Percentiles rank a stretch among this genome's conserved stretches.
phyloP scores from a whole-genome alignment of 1,139 yeast genomes.

The Blastobotrys illinoisensis region DNA sequence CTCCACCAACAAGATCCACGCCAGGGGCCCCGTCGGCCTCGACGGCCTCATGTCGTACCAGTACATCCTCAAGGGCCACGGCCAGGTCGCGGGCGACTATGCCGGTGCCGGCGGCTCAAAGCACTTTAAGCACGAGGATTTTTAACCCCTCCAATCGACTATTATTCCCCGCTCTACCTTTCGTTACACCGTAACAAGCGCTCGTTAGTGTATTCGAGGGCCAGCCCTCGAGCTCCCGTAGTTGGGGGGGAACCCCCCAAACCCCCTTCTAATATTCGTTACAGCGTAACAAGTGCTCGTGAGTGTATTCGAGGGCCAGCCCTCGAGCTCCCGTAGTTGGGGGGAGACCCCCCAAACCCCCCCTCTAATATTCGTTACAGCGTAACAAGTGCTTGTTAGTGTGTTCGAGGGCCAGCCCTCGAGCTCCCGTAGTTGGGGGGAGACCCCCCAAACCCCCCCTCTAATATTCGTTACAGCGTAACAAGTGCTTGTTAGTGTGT shows the following conservation, averaged over 20 bases:
- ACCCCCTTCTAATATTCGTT: background rate
- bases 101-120: constrained; percentile 87
- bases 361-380: too few species aligned
- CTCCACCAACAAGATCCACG: constrained; percentile 92
- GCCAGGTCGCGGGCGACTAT: constrained; percentile 88
- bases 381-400: too few species aligned
- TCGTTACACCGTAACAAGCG: background rate
- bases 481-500: too few species aligned
- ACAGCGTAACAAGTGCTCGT: too few species aligned
- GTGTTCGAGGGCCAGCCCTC: too few species aligned
- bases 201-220: background rate
- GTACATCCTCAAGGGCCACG: constrained; percentile 84
- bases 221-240: constrained; percentile 1
- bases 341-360: too few species aligned
- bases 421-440: too few species aligned
- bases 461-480: too few species aligned
- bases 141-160: constrained; percentile 2
- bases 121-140: constrained; percentile 57
- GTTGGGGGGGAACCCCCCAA: background rate
- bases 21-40: constrained; percentile 97
- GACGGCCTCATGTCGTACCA: constrained; percentile 96
- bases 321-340: too few species aligned
- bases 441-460: too few species aligned
- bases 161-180: background rate
- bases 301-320: too few species aligned